Base-by-base conservation (phyloP, 148 eudicot species). In the Chenopodium suecicum region DNA sequence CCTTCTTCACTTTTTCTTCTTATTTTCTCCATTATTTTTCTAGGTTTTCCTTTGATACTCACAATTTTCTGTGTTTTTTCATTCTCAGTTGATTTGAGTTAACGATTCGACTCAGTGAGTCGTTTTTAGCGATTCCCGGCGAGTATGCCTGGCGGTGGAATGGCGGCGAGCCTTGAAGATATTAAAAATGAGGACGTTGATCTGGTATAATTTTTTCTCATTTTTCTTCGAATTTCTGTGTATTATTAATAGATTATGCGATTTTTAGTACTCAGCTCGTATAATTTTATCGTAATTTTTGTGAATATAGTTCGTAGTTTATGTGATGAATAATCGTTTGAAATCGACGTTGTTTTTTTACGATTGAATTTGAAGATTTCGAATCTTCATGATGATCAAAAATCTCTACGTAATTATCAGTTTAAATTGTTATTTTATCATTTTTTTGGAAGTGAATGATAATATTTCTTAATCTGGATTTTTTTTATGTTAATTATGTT, bases 151-250 rank as follows among this genome's bases (percentile, higher is more conserved):
- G 84, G 86, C 19, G 76, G 71, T 4, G 77, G 19, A 14, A 56
- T 17, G 47, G 70, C 83, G 37, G 37, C 83, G 17, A 85, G 77
- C 34, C 82, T 85, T 8, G 68, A 79, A 76, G 85, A 85, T 48
- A 85, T 88, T 44, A 82, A 85, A 32, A 83, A 83, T 63, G 88
- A 88, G 76, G 81, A 83, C 34, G 84, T 88, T 72, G 90, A 88
- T 81, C 75, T 88, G 90, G 90, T 88, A 83, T 52, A 25, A 48
- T 72, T 29, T 46, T 46, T 41, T 58, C 29, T 19, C 52, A 69
- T 1, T 31, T 7, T 41, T 11, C 19, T 47, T 63, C 7, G 27
- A 41, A 34, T 32, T 63, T 56, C 31, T 11, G 25, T 34, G 4
- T 17, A 56, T 16, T 56, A 14, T 56, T 13, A 54, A 4, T 34